Evolutionary conservation across 257 asterid genomes (phyloP).

Genomic region (Cordia subcordata): DNA sequence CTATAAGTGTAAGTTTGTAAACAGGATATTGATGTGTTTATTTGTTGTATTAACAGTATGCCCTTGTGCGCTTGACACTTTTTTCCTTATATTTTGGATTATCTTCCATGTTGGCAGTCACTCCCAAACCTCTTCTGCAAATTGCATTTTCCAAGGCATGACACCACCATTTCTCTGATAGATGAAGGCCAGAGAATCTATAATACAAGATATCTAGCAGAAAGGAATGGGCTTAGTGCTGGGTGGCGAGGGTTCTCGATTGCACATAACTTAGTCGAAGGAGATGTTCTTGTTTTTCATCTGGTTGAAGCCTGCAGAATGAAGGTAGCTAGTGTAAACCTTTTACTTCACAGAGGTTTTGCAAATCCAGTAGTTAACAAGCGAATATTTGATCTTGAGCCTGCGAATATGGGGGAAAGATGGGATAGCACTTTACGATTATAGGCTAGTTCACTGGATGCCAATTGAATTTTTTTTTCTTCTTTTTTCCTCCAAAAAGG

Average conservation of each 20-base stretch:
- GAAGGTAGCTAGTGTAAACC: conserved; percentile 13
- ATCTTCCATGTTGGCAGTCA: conserved; percentile 23
- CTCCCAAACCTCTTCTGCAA: conserved; percentile 41
- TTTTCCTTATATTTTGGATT: neutral
- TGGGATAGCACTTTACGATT: too few species aligned
- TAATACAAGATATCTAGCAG: conserved; percentile 36
- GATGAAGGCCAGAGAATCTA: conserved; percentile 34
- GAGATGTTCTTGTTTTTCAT: conserved; percentile 51
- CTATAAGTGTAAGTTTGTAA: too few species aligned
- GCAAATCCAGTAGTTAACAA: too few species aligned
- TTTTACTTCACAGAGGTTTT: neutral
- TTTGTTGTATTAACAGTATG: too few species aligned
- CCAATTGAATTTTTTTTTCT: too few species aligned
- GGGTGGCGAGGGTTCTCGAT: conserved; percentile 56
- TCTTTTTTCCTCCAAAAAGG: too few species aligned
- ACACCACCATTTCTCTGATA: conserved; percentile 31
- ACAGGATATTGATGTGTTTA: too few species aligned
- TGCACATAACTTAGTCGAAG: conserved; percentile 43
- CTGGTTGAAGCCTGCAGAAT: conserved; percentile 19
- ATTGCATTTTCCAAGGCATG: conserved; percentile 37
- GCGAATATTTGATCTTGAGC: too few species aligned
- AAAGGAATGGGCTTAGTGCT: conserved; percentile 49
- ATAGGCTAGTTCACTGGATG: too few species aligned
- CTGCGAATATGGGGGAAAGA: too few species aligned
- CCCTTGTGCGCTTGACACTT: too few species aligned